Conservation (phyloP, 78 protist genomes). For the Tieghemostelium lacteum region DNA sequence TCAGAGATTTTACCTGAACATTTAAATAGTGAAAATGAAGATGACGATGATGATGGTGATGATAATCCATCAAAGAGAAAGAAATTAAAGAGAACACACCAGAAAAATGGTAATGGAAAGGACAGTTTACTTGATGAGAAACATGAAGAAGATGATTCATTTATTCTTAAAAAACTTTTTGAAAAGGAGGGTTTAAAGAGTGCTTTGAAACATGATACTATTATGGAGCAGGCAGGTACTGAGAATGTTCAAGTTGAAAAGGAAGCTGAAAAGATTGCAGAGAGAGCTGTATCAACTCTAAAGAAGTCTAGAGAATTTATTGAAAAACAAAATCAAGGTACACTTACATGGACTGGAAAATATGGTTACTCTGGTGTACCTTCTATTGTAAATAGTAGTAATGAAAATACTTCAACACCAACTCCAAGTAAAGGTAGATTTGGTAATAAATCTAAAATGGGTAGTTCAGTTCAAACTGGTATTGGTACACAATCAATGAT, state of each 20-base stretch:
- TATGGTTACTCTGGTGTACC: conserved; percentile 69
- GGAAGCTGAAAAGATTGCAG: conserved; percentile 72
- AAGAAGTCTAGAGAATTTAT: conserved; percentile 27
- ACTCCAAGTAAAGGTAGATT: conserved; percentile 11
- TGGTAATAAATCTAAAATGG: conserved; percentile 38
- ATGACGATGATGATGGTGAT: conserved; percentile 26
- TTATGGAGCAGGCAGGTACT: conserved; percentile 59
- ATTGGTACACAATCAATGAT: not conserved
- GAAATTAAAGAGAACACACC: not conserved
- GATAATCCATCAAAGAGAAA: not conserved
- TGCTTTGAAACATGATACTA: conserved; percentile 60
- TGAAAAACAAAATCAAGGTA: conserved; percentile 5
- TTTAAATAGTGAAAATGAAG: conserved; percentile 2
- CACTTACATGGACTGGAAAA: conserved; percentile 80
- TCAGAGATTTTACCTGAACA: conserved; percentile 74
- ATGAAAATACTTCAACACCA: not conserved
- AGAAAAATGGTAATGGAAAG: not conserved
- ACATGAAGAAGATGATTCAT: conserved; percentile 1
- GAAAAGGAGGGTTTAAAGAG: conserved; percentile 64
- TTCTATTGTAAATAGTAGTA: not conserved
- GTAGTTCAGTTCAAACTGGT: not conserved
- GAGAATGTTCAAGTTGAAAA: conserved; percentile 12
- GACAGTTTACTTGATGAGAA: not conserved
- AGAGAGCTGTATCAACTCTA: conserved; percentile 45
- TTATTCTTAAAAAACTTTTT: conserved; percentile 52